Conservation (phyloP, 768 basidiomycete genomes). For the Xerocomus potaroensis region DNA sequence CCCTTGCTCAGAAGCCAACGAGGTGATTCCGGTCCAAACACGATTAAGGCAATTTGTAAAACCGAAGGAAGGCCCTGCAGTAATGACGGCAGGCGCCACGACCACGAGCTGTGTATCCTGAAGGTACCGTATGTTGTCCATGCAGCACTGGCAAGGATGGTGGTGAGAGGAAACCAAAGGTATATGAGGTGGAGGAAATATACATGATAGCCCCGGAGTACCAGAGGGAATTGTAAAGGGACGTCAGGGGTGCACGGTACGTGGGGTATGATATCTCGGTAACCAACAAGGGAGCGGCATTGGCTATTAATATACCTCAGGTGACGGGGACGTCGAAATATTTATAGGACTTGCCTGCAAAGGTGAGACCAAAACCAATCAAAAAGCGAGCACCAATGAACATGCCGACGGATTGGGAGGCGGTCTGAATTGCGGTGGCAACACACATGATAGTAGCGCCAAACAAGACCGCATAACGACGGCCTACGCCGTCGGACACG, state of each 20-base stretch:
- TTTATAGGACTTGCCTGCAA: conserved; percentile 44
- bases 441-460: conserved; percentile 70
- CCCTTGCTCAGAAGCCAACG: conserved; percentile 80
- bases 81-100: conserved; percentile 79
- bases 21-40: conserved; percentile 78
- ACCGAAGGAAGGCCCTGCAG: conserved; percentile 69
- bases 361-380: conserved; percentile 74
- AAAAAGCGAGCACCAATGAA: conserved; percentile 80
- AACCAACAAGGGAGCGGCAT: conserved; percentile 78
- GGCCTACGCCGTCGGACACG: conserved; percentile 67
- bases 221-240: conserved; percentile 82
- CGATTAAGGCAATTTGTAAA: conserved; percentile 60
- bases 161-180: background rate
- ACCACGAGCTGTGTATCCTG: conserved; percentile 61
- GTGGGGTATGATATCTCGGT: conserved; percentile 83
- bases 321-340: background rate
- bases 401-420: conserved; percentile 68
- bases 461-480: conserved; percentile 59
- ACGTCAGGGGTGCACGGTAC: conserved; percentile 76
- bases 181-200: conserved; percentile 19
- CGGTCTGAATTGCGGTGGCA: conserved; percentile 65
- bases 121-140: conserved; percentile 85
- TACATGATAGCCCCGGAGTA: conserved; percentile 78
- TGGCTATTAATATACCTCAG: conserved; percentile 35
- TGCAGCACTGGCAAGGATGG: conserved; percentile 47